These are phyloP conservation scores for Camellia oleifera DNA, from an alignment of 179 eudicot species.

Conservation along the genomic window DNA sequence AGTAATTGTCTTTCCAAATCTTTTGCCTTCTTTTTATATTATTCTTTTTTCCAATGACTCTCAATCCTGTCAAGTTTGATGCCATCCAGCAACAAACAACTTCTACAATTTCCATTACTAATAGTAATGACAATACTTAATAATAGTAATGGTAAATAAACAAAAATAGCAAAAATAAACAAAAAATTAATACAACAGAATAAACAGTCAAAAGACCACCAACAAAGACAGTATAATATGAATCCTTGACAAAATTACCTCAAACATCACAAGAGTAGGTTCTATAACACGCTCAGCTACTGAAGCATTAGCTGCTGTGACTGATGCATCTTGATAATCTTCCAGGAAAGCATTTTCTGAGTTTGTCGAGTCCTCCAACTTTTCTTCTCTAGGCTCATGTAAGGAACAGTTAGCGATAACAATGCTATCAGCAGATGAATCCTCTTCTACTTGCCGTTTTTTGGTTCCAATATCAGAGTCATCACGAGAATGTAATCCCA, in stretches of 20 bases:
- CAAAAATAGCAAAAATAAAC: neutral
- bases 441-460: conserved; percentile 64
- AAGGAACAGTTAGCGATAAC: conserved; percentile 39
- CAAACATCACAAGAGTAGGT: conserved; percentile 93
- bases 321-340: conserved; percentile 49
- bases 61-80: too few species aligned
- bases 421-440: conserved; percentile 55
- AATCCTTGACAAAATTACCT: conserved; percentile 41
- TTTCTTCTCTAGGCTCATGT: conserved; percentile 48
- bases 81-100: too few species aligned
- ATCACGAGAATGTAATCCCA: conserved; percentile 42
- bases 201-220: neutral
- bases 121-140: too few species aligned
- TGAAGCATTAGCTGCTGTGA: conserved; percentile 66
- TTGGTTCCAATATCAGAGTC: conserved; percentile 64
- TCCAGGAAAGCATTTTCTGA: conserved; percentile 35
- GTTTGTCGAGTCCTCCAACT: conserved; percentile 41
- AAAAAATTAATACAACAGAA: neutral
- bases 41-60: too few species aligned
- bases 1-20: too few species aligned
- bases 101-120: too few species aligned
- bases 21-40: too few species aligned
- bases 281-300: conserved; percentile 90
- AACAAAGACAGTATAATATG: neutral
- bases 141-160: too few species aligned